phyloP scores from a whole-genome alignment of 2,329 filamentous ascomycete species.

The Beauveria scarabaeidicola region DNA sequence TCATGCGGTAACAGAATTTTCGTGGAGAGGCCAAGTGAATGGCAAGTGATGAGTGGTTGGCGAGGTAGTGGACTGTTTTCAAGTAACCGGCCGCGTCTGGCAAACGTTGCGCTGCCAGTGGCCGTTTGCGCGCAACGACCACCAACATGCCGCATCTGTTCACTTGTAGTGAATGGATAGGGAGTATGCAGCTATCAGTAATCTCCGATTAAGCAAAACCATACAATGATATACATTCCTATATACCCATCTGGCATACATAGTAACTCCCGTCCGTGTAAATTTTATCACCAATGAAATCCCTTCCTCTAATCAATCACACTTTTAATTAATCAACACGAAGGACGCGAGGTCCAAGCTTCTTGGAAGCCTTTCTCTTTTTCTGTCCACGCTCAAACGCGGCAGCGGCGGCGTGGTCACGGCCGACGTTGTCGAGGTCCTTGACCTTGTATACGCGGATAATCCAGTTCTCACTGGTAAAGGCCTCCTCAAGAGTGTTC shows the following conservation, averaged over 20 bases:
- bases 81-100: background rate
- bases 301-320: conserved; percentile 2
- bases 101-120: background rate
- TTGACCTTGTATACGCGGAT: conserved; percentile 99
- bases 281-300: conserved; percentile 6
- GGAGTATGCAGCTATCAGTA: background rate
- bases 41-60: background rate
- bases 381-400: conserved; percentile 73
- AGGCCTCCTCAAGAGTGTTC: conserved; percentile 88
- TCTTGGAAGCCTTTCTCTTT: conserved; percentile 69
- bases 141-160: background rate
- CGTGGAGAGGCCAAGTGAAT: background rate
- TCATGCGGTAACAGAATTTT: background rate
- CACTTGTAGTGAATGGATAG: background rate
- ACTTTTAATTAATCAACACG: conserved; percentile 54
- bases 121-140: background rate
- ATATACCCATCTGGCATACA: conserved; percentile 26
- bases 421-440: conserved; percentile 90
- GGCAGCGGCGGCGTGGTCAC: conserved; percentile 65
- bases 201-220: conserved; percentile 17
- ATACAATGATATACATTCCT: conserved; percentile 20
- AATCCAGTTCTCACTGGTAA: conserved; percentile 99
- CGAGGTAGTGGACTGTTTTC: background rate
- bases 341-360: conserved; percentile 61
- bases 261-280: conserved; percentile 18